A percentile compares a stretch with the other conserved stretches of the same genome.
phyloP scores from a whole-genome alignment of 2,329 filamentous ascomycete genomes.

The Phyllosticta capitalensis region DNA sequence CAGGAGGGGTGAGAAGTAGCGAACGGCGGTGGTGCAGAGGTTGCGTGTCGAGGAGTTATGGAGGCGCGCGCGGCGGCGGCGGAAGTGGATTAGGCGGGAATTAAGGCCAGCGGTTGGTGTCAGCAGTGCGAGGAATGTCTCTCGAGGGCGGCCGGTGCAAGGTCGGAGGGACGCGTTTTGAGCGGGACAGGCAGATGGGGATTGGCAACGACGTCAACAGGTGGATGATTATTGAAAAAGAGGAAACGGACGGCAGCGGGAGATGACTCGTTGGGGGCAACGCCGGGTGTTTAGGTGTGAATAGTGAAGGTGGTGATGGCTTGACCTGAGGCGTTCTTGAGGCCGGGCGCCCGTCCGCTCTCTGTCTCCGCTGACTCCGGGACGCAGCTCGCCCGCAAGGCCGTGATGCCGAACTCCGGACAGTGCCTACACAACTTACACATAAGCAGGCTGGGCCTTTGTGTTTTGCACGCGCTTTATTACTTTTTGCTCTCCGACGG shows the following conservation, averaged over 20 bases:
- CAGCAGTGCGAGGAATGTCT: conserved; percentile 11
- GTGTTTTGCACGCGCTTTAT: not conserved
- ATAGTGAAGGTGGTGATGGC: too few species aligned
- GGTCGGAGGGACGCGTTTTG: conserved; percentile 12
- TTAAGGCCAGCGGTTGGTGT: conserved; percentile 13
- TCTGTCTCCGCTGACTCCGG: not conserved
- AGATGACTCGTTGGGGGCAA: too few species aligned
- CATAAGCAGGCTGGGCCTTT: not conserved
- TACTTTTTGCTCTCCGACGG: not conserved
- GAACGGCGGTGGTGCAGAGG: not conserved
- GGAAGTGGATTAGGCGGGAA: conserved; percentile 16
- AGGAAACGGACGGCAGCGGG: too few species aligned
- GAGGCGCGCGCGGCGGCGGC: conserved; percentile 6
- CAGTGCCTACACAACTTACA: not conserved
- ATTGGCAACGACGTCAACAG: not conserved
- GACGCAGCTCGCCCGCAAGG: conserved; percentile 3
- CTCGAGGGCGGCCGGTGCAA: not conserved
- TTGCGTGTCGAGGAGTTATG: not conserved
- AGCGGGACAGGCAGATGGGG: conserved; percentile 1
- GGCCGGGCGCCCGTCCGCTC: too few species aligned
- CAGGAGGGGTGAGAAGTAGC: conserved; percentile 3
- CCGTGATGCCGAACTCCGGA: conserved; percentile 9
- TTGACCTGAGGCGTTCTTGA: too few species aligned
- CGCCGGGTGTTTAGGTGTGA: too few species aligned
- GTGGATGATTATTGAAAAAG: too few species aligned